Evolutionary conservation across 2,329 filamentous ascomycete species (phyloP).

Genomic region (Aspergillus awamori): DNA sequence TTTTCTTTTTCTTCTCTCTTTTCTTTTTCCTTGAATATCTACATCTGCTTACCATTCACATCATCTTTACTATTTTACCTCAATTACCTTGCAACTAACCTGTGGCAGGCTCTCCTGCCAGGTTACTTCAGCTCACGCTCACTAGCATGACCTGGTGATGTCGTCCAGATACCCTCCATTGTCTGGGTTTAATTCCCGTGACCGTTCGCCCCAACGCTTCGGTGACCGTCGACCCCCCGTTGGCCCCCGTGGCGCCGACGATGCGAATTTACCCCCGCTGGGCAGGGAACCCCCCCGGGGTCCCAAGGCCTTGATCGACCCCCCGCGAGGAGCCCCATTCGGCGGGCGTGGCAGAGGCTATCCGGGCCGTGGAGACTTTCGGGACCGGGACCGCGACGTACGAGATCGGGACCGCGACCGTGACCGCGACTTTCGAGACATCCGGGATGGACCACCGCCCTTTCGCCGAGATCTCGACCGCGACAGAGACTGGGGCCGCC

Average conservation of each 20-base stretch:
- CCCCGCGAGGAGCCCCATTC: slow-evolving; percentile 57
- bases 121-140: slow-evolving; percentile 21
- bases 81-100: slow-evolving; percentile 46
- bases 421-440: slow-evolving; percentile 46
- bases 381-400: slow-evolving; percentile 65
- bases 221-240: slow-evolving; percentile 67
- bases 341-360: slow-evolving; percentile 51
- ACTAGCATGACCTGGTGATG: slow-evolving; percentile 48
- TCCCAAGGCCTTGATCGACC: slow-evolving; percentile 75
- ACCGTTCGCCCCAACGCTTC: slow-evolving; percentile 72
- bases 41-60: background rate
- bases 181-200: slow-evolving; percentile 65
- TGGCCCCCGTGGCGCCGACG: slow-evolving; percentile 57
- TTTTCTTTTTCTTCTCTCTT: background rate
- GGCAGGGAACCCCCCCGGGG: slow-evolving; percentile 76
- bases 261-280: slow-evolving; percentile 58
- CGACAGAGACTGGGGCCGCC: slow-evolving; percentile 50
- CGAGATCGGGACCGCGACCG: slow-evolving; percentile 51
- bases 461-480: slow-evolving; percentile 47
- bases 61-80: too few relatives aligned
- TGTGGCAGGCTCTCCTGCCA: slow-evolving; percentile 25
- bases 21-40: slow-evolving; percentile 40
- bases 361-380: slow-evolving; percentile 36
- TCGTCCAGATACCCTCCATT: slow-evolving; percentile 65
- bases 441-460: slow-evolving; percentile 41